Evolutionary conservation across 805 yeast genomes (phyloP), one percentile per base, ranked within the genome.

Genomic region (Yarrowia deformans): DNA sequence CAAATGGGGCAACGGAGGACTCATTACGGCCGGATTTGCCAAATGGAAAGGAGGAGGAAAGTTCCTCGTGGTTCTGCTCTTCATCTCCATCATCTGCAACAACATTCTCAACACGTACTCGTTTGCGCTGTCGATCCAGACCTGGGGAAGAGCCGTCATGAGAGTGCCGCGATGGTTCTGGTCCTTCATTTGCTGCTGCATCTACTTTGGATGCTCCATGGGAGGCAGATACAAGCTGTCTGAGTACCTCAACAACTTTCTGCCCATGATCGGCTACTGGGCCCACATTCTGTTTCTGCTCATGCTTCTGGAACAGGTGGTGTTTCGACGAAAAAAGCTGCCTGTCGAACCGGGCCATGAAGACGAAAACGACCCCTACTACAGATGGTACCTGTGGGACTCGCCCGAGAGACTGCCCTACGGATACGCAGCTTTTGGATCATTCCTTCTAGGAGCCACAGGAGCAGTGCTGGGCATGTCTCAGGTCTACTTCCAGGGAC

Each of bases 191-290:
- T 83, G 89, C 32, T 88, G 92, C 14, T 84, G 81, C 0, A 79
- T 90, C 29, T 90, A 88, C 74, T 80, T 90, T 71, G 86, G 89
- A 3, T 84, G 91, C 76, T 88, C 97, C 1, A 79, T 91, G 70
- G 93, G 85, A 29, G 97, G 97, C 12, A 83, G 89, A 73, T 80
- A 88, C 75, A 87, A 88, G 73, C 89, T 92, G 76, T 82, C 91
- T 69, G 82, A 86, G 2, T 90, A 92, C 70, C 80, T 91, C 72
- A 87, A 91, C 12, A 91, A 91, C 74, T 91, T 91, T 78, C 80
- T 91, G 74, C 97, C 97, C 10, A 91, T 91, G 97, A 85, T 91
- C 70, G 97, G 97, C 1, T 91, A 91, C 79, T 91, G 97, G 97
- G 85, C 90, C 69, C 86, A 93, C 70, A 90, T 91, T 80, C 92